Evolutionary conservation across 495 filamentous ascomycete genomes (phyloP).

Genomic region (Darksidea phi): DNA sequence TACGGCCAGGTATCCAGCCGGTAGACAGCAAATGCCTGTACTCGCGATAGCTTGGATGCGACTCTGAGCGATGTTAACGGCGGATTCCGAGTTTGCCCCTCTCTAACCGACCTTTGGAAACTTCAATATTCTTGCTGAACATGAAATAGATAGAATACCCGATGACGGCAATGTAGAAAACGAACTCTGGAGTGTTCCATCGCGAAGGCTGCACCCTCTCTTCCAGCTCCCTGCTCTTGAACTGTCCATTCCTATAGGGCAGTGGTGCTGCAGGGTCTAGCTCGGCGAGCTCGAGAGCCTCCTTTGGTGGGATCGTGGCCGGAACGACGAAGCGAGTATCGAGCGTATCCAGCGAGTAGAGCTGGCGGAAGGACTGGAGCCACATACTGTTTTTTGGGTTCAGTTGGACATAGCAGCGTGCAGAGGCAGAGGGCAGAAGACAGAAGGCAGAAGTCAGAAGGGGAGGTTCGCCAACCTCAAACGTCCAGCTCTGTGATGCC

Average conservation of each 20-base stretch:
- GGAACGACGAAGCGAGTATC: conserved; percentile 86
- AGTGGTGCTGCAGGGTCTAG: conserved; percentile 27
- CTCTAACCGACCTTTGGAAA: conserved; percentile 67
- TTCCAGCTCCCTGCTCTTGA: conserved; percentile 38
- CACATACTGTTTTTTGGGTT: conserved; percentile 6
- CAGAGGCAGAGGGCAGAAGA: background rate
- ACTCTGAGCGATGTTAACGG: conserved; percentile 53
- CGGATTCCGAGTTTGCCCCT: background rate
- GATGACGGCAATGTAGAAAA: conserved; percentile 74
- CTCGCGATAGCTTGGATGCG: conserved; percentile 74
- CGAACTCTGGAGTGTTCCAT: conserved; percentile 89
- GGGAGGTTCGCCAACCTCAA: conserved; percentile 8
- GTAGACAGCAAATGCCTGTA: conserved; percentile 68
- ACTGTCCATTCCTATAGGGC: conserved; percentile 47
- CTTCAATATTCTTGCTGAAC: conserved; percentile 82
- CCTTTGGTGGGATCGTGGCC: conserved; percentile 62
- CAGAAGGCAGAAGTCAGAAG: background rate
- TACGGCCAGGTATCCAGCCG: conserved; percentile 94
- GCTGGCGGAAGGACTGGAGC: conserved; percentile 51
- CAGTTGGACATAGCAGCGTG: conserved; percentile 6
- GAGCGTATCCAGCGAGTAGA: conserved; percentile 86
- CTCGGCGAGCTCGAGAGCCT: conserved; percentile 47
- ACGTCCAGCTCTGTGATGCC: conserved; percentile 23
- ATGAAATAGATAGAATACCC: conserved; percentile 71
- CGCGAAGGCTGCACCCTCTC: conserved; percentile 54